Conservation (phyloP, 2,329 filamentous ascomycete genomes). For the Pseudopyricularia cyperi region DNA sequence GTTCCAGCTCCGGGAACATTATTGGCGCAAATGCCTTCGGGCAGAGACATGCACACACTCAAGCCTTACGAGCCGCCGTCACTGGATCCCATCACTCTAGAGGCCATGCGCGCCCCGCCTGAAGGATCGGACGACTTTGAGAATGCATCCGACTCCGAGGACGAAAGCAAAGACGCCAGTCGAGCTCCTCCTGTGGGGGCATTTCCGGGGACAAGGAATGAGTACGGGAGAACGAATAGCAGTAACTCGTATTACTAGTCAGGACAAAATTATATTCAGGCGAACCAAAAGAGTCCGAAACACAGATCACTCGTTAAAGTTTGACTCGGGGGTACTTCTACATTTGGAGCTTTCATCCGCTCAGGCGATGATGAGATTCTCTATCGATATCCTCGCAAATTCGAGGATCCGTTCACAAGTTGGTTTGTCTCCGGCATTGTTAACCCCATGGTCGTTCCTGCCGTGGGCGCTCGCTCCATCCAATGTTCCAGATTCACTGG, state of each 20-base stretch:
- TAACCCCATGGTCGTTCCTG: conserved; percentile 14
- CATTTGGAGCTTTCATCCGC: background rate
- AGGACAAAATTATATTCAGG: background rate
- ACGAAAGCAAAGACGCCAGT: conserved; percentile 14
- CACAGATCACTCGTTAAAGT: background rate
- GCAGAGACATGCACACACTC: conserved; percentile 69
- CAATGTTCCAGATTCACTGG: conserved; percentile 9
- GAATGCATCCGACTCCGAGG: conserved; percentile 26
- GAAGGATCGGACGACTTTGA: conserved; percentile 29
- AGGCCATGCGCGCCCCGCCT: conserved; percentile 43
- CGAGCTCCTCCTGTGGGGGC: conserved; percentile 2
- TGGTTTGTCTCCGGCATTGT: conserved; percentile 22
- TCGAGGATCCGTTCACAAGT: conserved; percentile 39
- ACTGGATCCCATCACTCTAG: conserved; percentile 52
- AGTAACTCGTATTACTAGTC: conserved; percentile 2
- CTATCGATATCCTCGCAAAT: conserved; percentile 38
- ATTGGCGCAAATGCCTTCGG: conserved; percentile 70
- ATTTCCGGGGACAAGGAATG: background rate
- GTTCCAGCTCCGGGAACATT: conserved; percentile 62
- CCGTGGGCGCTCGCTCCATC: conserved; percentile 17
- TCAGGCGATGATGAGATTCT: conserved; percentile 34
- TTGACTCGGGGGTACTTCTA: background rate
- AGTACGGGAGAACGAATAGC: conserved; percentile 3
- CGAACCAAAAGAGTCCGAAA: background rate
- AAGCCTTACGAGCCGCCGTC: conserved; percentile 53